phyloP scores from a whole-genome alignment of 257 asterid genomes.

The Solanum pennellii region DNA sequence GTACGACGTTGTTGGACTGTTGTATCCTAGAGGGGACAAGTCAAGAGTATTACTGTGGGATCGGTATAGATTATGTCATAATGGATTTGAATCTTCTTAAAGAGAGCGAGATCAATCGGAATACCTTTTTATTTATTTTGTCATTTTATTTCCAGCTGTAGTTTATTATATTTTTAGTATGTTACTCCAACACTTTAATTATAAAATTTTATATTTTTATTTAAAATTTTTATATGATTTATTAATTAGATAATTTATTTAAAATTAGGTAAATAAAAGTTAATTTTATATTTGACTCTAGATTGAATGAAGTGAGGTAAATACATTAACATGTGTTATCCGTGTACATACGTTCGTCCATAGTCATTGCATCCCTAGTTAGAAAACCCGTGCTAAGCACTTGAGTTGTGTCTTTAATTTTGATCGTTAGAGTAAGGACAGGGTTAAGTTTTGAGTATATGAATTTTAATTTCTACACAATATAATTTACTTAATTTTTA shows the following conservation, averaged over 20 bases:
- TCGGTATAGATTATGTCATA: no score
- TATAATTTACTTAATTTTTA: neutral
- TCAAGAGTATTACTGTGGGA: no score
- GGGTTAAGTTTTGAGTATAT: neutral
- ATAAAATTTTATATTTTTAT: no score
- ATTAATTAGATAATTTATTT: neutral
- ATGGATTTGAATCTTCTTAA: no score
- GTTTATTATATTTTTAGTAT: no score
- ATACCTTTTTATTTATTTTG: no score
- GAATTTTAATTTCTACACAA: neutral
- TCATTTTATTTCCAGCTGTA: no score
- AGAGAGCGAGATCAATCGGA: fast-evolving
- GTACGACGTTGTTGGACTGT: no score
- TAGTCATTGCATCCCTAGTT: neutral
- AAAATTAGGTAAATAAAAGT: neutral
- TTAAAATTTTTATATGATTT: neutral
- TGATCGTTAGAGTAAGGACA: neutral
- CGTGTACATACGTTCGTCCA: neutral
- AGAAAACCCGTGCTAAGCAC: neutral
- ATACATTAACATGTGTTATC: neutral
- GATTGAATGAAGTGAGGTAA: neutral
- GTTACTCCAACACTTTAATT: no score
- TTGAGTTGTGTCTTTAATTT: neutral
- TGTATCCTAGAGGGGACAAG: fast-evolving
- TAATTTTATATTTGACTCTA: neutral